Evolutionary conservation across 345 rosid genomes (phyloP).

Genomic region (Salix arbutifolia): DNA sequence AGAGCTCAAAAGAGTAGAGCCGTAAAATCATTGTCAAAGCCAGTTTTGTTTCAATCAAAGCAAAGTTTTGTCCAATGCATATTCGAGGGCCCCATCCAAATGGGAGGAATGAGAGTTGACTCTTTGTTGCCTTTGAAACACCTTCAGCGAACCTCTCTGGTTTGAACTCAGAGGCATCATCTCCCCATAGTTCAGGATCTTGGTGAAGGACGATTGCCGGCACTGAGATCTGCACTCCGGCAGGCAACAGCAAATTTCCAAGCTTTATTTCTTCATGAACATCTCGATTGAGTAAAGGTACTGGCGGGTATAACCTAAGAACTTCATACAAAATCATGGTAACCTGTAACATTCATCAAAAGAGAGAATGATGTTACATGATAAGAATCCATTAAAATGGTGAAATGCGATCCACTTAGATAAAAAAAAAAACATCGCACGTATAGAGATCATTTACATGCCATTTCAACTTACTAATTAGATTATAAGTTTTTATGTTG

Average conservation of each 20-base stretch:
- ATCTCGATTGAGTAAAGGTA: background rate
- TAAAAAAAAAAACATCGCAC: no score
- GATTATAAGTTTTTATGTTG: no score
- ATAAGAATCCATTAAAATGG: no score
- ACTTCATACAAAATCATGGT: slow-evolving; percentile 18
- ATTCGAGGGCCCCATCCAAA: slow-evolving; percentile 46
- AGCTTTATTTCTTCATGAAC: background rate
- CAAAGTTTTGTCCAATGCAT: slow-evolving; percentile 45
- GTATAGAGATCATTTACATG: no score
- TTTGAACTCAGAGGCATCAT: slow-evolving; percentile 35
- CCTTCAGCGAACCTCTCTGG: slow-evolving; percentile 49
- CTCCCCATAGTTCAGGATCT: slow-evolving; percentile 17
- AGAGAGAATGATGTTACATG: background rate
- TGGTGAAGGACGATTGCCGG: slow-evolving; percentile 7
- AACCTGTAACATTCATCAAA: slow-evolving; percentile 7
- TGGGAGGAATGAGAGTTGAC: slow-evolving; percentile 28
- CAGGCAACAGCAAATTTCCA: slow-evolving; percentile 9
- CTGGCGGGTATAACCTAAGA: slow-evolving; percentile 15
- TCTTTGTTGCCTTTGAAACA: slow-evolving; percentile 33
- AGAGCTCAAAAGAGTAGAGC: slow-evolving; percentile 38
- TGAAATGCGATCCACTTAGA: no score
- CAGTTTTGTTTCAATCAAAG: slow-evolving; percentile 50
- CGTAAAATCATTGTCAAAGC: slow-evolving; percentile 50
- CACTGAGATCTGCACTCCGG: background rate
- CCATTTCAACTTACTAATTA: no score